These are phyloP conservation scores for Guillardia theta DNA, from an alignment of 78 protist genomes.

Conservation along the genomic window DNA sequence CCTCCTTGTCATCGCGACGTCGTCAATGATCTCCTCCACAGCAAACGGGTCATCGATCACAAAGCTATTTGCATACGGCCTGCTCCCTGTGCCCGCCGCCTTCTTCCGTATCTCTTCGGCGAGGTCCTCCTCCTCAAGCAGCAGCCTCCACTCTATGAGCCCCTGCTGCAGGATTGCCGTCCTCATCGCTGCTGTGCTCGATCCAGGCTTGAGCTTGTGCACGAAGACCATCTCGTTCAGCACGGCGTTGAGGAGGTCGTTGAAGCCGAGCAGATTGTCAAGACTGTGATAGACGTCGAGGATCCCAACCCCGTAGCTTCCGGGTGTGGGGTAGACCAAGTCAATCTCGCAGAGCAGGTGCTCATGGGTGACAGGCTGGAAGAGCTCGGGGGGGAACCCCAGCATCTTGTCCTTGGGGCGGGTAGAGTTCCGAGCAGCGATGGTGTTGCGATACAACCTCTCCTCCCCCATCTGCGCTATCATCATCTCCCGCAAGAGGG, in stretches of 20 bases:
- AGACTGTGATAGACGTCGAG: neutral
- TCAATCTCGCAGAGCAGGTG: neutral
- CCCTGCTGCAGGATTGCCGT: conserved; percentile 14
- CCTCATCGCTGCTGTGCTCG: neutral
- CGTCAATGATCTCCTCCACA: neutral
- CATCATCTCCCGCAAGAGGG: neutral
- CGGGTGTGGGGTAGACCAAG: neutral
- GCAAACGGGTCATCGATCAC: neutral
- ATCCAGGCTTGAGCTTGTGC: neutral
- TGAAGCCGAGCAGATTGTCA: neutral
- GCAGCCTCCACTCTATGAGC: conserved; percentile 13
- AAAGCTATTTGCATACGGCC: neutral
- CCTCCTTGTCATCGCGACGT: too few species aligned
- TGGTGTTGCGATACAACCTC: conserved; percentile 8
- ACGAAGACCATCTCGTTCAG: neutral
- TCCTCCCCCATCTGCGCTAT: conserved; percentile 6
- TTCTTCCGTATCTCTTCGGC: neutral
- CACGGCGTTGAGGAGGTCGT: neutral
- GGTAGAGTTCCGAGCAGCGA: neutral
- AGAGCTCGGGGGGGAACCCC: neutral
- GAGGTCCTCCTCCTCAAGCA: conserved; percentile 12
- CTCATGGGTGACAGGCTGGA: neutral
- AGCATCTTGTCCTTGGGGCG: neutral
- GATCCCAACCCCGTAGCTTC: neutral
- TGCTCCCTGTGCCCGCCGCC: neutral